phyloP scores from a whole-genome alignment of 805 yeast species.

The Candida tibetensis region DNA sequence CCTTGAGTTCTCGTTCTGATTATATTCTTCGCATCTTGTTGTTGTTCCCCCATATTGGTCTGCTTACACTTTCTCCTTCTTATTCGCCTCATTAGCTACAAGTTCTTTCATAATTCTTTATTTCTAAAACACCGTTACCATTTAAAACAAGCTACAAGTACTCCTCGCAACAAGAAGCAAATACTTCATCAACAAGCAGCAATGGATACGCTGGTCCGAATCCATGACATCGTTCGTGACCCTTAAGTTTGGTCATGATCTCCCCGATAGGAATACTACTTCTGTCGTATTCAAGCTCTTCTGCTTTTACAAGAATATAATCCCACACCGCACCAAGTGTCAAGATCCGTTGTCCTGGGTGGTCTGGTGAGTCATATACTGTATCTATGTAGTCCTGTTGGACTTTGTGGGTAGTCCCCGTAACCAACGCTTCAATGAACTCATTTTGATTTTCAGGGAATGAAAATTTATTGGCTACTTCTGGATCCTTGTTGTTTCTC shows the following conservation, averaged over 20 bases:
- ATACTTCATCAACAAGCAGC: constrained; percentile 38
- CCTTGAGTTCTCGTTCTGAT: too few relatives aligned
- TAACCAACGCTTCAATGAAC: constrained; percentile 29
- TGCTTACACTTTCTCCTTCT: too few relatives aligned
- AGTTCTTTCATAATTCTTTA: too few relatives aligned
- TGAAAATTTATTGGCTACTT: constrained; percentile 18
- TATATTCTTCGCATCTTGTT: too few relatives aligned
- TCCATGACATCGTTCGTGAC: constrained; percentile 76
- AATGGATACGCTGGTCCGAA: constrained; percentile 68
- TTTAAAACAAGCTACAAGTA: too few relatives aligned
- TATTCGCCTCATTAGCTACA: too few relatives aligned
- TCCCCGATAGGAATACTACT: constrained; percentile 52
- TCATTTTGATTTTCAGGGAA: constrained; percentile 37
- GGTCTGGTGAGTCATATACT: constrained; percentile 35
- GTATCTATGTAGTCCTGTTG: constrained; percentile 22
- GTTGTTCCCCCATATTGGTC: too few relatives aligned
- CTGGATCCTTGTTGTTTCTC: constrained; percentile 5
- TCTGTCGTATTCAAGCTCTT: constrained; percentile 44
- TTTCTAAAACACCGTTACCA: too few relatives aligned
- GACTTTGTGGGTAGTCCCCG: constrained; percentile 22
- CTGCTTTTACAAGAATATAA: constrained; percentile 51
- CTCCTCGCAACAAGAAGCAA: constrained; percentile 16
- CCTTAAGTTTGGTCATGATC: constrained; percentile 59
- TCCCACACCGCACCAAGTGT: constrained; percentile 86
- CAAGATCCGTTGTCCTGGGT: constrained; percentile 49